phyloP scores from a whole-genome alignment of 192 early-diverging fungal genomes.

The Thamnidium elegans region DNA sequence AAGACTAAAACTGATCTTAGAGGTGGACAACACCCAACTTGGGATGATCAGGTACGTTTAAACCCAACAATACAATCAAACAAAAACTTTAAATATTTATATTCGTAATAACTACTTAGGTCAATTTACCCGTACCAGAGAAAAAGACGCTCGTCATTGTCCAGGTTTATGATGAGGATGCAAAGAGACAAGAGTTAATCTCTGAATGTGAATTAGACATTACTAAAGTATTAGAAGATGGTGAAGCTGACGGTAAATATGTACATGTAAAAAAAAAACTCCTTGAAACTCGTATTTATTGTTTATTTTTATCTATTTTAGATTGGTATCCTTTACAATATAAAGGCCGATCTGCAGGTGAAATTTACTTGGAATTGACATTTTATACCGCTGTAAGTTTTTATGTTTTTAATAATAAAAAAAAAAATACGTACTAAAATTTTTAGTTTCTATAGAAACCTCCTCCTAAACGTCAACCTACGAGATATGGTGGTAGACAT shows the following conservation, averaged over 20 bases:
- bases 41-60: slow-evolving; percentile 54
- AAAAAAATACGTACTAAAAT: neutral
- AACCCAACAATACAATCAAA: neutral
- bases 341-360: slow-evolving; percentile 42
- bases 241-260: slow-evolving; percentile 53
- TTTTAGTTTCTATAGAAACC: slow-evolving; percentile 9
- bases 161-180: slow-evolving; percentile 52
- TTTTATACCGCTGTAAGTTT: slow-evolving; percentile 51
- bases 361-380: slow-evolving; percentile 53
- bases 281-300: neutral
- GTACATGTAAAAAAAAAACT: neutral
- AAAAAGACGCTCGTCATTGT: slow-evolving; percentile 45
- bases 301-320: slow-evolving; percentile 18
- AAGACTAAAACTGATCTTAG: slow-evolving; percentile 49
- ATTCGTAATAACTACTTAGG: slow-evolving; percentile 17
- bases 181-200: slow-evolving; percentile 51
- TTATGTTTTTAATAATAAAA: neutral
- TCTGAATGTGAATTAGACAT: slow-evolving; percentile 51
- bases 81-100: neutral
- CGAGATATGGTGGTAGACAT: slow-evolving; percentile 12
- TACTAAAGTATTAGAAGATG: slow-evolving; percentile 43
- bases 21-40: slow-evolving; percentile 53
- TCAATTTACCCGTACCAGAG: slow-evolving; percentile 42
- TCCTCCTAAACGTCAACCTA: slow-evolving; percentile 30
- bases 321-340: slow-evolving; percentile 48